Evolutionary conservation across 2,329 filamentous ascomycete genomes (phyloP), one percentile per base, ranked within the genome.

Genomic region (Coniochaeta sp.): DNA sequence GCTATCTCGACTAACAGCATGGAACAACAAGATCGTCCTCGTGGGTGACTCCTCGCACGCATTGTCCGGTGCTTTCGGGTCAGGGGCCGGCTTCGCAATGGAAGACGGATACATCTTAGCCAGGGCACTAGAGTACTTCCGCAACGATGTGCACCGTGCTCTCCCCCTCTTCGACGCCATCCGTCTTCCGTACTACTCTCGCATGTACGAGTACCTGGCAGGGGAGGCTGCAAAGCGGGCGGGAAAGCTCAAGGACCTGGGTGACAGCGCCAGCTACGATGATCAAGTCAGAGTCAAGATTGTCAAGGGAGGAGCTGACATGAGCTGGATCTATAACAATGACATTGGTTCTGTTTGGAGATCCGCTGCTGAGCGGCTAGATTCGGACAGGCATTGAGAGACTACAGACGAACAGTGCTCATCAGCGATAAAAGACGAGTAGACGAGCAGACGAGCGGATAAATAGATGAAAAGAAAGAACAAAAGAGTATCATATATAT

Each of bases 21-120:
- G 59, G 59, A 24, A 47, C 43, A 47, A 64, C 72, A 77, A 76
- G 58, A 64, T 83, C 3, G 81, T 78, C 8, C 72, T 84, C 4
- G 75, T 84, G 0, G 82, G 81, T 9, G 81, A 84, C 63, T 76
- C 81, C 0, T 83, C 79, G 1, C 82, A 85, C 66, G 78, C 81
- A 0, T 72, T 83, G 0, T 81, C 79, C 0, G 79, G 79, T 0
- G 73, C 73, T 0, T 77, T 77, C 44, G 74, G 74, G 0, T 72
- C 74, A 0, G 74, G 74, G 0, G 73, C 74, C 0, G 73, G 72
- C 0, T 76, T 75, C n/a, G 73, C 72, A 2, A 66, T 75, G 55
- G 72, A 75, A 58, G 66, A 70, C 22, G 69, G 68, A 1, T 71
- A 66, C 66, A 61, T 68, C 1, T 59, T 71, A 14, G 69, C 69